Base-by-base conservation (phyloP, 1,284 basidiomycete species). In the Ustilago trichophora region DNA sequence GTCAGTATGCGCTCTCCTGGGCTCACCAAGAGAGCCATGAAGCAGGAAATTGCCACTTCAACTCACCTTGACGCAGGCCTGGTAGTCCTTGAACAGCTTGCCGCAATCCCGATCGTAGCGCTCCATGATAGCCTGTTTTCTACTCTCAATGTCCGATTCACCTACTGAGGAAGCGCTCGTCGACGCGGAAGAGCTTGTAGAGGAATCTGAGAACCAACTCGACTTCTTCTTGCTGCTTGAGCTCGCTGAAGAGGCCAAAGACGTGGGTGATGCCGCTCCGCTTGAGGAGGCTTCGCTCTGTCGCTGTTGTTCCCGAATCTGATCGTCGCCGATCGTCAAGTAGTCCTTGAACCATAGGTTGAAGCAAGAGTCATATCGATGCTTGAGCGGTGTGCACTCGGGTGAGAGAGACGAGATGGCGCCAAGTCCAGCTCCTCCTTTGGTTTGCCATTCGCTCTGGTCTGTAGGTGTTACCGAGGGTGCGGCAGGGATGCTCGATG, bases 341-440 rank as follows among this genome's bases (percentile, higher is more conserved):
- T 96, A 97, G 19, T 91, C 91, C 80, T 93, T 92, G 77, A 97
- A 93, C 94, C 93, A 97, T 7, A 89, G 87, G 79, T 96, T 95
- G 85, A 97, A 97, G 85, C 94, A 97, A 0, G 89, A 84, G 82
- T 97, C 93, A 82, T 96, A 97, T 58, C 87, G 85, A 63, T 89
- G 88, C 81, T 97, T 97, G 52, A 93, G 85, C 0, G 90, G 89
- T 4, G 93, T 96, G 83, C 94, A 97, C 83, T 89, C 86, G 2
- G 87, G 84, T 3, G 90, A 87, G 24, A 95, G 85, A 4, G 80
- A 81, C 4, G 77, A 65, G 74, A 82, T 81, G n/a, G 63, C 54
- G 1, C 68, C 68, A 1, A 71, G 55, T 2, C 68, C 68, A 4
- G 68, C 58, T 15, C 58, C 50, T 24, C 68, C 68, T 43, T 55